These are phyloP conservation scores for Colletotrichum brevisporum DNA, from an alignment of 2,329 filamentous ascomycete genomes.

Conservation along the genomic window DNA sequence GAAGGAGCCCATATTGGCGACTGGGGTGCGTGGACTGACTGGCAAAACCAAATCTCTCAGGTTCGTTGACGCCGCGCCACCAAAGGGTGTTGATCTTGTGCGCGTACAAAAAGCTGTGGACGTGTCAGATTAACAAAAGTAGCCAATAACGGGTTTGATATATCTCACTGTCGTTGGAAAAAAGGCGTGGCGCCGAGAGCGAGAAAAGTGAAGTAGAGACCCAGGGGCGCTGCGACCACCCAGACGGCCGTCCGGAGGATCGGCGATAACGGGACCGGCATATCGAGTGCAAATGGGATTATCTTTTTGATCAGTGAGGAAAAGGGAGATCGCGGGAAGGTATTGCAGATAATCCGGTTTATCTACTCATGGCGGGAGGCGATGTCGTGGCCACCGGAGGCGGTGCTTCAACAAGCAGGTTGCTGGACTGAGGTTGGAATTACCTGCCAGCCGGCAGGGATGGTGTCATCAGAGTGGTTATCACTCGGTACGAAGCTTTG, in stretches of 20 bases:
- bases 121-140: not conserved
- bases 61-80: slow-evolving; percentile 81
- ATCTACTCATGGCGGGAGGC: slow-evolving; percentile 35
- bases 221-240: slow-evolving; percentile 70
- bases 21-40: slow-evolving; percentile 65
- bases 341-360: slow-evolving; percentile 11
- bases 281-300: slow-evolving; percentile 17
- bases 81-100: slow-evolving; percentile 82
- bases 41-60: slow-evolving; percentile 88
- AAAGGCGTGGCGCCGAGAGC: slow-evolving; percentile 75
- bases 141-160: not conserved
- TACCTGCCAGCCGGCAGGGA: slow-evolving; percentile 34
- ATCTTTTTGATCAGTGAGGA: not conserved
- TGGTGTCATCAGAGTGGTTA: slow-evolving; percentile 23
- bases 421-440: slow-evolving; percentile 39
- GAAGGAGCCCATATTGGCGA: slow-evolving; percentile 6
- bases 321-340: not conserved
- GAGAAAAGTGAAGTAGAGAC: slow-evolving; percentile 78
- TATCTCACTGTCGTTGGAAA: slow-evolving; percentile 85
- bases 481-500: not conserved
- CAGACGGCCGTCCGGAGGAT: slow-evolving; percentile 61
- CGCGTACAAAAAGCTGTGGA: slow-evolving; percentile 82
- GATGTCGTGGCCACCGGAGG: slow-evolving; percentile 19
- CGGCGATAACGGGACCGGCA: slow-evolving; percentile 49
- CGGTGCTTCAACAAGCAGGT: slow-evolving; percentile 27